phyloP scores from a whole-genome alignment of 2,329 filamentous ascomycete species.

The Colletotrichum abscissum region DNA sequence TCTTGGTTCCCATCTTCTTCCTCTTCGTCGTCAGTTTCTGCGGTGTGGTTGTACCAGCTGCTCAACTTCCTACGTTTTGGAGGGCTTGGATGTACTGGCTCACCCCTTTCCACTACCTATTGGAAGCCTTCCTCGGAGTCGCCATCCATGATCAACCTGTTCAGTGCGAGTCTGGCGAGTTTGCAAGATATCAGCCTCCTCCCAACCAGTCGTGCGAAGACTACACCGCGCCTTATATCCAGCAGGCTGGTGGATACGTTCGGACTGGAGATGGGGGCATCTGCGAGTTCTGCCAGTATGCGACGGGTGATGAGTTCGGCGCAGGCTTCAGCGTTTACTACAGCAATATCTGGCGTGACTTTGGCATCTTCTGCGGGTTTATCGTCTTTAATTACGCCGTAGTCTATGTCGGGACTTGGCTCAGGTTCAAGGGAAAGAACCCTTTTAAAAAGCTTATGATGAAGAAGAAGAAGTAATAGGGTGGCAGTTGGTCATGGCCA shows the following conservation, averaged over 20 bases:
- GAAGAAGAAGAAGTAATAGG: conserved; percentile 44
- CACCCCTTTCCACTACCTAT: conserved; percentile 74
- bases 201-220: conserved; percentile 68
- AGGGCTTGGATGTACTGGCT: conserved; percentile 73
- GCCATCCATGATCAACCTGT: conserved; percentile 66
- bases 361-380: conserved; percentile 73
- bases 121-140: conserved; percentile 70
- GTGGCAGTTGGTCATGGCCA: neutral
- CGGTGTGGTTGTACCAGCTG: conserved; percentile 74
- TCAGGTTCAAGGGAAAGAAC: conserved; percentile 53
- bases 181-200: conserved; percentile 70
- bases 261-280: conserved; percentile 62
- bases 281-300: conserved; percentile 74
- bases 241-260: conserved; percentile 70
- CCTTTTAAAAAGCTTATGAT: conserved; percentile 45
- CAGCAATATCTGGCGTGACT: conserved; percentile 72
- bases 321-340: conserved; percentile 70
- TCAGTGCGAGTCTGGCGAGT: conserved; percentile 64
- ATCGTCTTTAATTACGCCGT: conserved; percentile 70
- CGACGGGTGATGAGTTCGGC: conserved; percentile 70
- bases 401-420: conserved; percentile 52
- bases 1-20: conserved; percentile 77
- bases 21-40: conserved; percentile 78
- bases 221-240: conserved; percentile 66
- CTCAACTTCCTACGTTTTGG: conserved; percentile 72